Conservation (phyloP, 352 stramenopile species). For the Pythium vanterpoolii region DNA sequence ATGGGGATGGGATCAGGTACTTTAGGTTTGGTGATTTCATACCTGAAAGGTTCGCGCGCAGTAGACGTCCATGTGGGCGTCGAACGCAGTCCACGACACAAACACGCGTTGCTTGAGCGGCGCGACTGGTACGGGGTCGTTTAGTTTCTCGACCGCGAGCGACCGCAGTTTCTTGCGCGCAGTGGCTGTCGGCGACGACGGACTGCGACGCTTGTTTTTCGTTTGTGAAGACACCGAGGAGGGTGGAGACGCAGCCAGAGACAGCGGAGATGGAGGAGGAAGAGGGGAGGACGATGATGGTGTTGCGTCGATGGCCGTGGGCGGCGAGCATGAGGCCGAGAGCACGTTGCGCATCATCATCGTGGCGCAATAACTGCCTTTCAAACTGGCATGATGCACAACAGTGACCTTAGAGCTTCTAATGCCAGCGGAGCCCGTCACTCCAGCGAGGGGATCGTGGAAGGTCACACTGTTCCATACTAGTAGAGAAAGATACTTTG, state of each 20-base stretch:
- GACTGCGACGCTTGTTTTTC: not conserved
- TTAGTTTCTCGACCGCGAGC: not conserved
- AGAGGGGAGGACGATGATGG: not conserved
- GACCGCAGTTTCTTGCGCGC: slow-evolving; percentile 1
- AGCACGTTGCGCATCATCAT: slow-evolving; percentile 1
- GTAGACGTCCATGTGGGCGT: slow-evolving; percentile 5
- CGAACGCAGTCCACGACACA: slow-evolving; percentile 1
- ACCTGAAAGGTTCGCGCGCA: slow-evolving; percentile 13
- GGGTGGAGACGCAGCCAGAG: too few species aligned
- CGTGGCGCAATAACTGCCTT: too few species aligned
- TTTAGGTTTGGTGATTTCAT: not conserved
- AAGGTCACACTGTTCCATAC: too few species aligned
- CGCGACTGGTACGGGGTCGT: slow-evolving; percentile 4
- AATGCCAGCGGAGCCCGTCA: not conserved
- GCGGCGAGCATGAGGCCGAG: not conserved
- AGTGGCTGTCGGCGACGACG: not conserved
- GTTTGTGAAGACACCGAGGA: not conserved
- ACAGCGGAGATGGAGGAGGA: not conserved
- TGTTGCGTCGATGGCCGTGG: not conserved
- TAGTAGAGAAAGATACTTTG: not conserved
- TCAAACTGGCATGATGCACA: too few species aligned
- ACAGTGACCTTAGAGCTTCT: too few species aligned
- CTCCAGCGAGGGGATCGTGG: not conserved
- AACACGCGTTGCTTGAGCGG: slow-evolving; percentile 8
- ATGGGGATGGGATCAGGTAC: not conserved